A percentile compares a stretch with the other conserved stretches of the same genome.
Evolutionary conservation across 306 rosid genomes (phyloP).

Genomic region (Dalbergia cultrata): DNA sequence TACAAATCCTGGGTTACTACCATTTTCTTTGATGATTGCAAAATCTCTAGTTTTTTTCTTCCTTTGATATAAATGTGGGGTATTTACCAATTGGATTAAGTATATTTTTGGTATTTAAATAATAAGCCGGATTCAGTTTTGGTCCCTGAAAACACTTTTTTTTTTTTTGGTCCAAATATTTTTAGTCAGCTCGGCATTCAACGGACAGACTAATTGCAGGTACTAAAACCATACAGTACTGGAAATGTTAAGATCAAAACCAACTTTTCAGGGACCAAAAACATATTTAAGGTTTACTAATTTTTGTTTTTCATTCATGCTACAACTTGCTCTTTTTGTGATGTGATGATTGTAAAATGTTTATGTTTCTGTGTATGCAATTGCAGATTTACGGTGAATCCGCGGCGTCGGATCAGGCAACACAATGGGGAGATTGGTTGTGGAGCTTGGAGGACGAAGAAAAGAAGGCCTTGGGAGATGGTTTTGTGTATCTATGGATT

Average conservation of each 20-base stretch:
- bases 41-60: background rate
- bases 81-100: background rate
- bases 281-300: too few relatives aligned
- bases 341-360: background rate
- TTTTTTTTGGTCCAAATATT: too few relatives aligned
- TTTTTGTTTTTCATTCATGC: background rate
- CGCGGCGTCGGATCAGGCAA: conserved; percentile 88
- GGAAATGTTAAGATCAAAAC: too few relatives aligned
- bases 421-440: conserved; percentile 92
- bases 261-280: too few relatives aligned
- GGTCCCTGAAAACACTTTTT: too few relatives aligned
- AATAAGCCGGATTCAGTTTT: too few relatives aligned
- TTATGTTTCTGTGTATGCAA: conserved; percentile 19
- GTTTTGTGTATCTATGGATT: conserved; percentile 91
- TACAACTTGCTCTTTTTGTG: conserved; percentile 2
- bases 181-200: too few relatives aligned
- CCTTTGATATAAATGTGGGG: background rate
- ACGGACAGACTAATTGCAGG: too few relatives aligned
- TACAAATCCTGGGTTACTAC: conserved; percentile 8
- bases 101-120: too few relatives aligned
- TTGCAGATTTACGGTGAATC: conserved; percentile 93
- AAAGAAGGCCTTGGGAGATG: conserved; percentile 96
- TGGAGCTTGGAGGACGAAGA: conserved; percentile 92
- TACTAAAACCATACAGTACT: too few relatives aligned
- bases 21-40: conserved; percentile 22